Evolutionary conservation across 805 yeast species (phyloP).

Genomic region (Yarrowia deformans): DNA sequence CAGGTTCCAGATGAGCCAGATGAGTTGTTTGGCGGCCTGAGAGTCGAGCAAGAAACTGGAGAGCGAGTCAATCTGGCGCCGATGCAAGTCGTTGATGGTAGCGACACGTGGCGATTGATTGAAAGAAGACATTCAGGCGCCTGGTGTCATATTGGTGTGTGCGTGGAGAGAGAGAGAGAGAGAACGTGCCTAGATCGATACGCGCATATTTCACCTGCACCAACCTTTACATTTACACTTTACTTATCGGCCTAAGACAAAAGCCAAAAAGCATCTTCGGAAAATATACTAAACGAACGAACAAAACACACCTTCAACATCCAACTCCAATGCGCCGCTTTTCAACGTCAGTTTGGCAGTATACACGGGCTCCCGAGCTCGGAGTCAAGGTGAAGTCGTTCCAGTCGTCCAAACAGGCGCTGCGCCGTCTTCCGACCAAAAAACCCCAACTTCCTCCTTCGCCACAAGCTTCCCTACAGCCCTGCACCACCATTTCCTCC

Average conservation of each 20-base stretch:
- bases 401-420: slow-evolving; percentile 39
- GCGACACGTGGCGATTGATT: neutral
- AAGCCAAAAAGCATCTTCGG: neutral
- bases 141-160: too few relatives aligned
- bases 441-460: slow-evolving; percentile 1
- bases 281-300: too few relatives aligned
- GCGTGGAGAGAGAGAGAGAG: too few relatives aligned
- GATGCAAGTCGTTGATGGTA: neutral
- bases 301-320: neutral
- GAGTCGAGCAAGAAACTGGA: neutral
- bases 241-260: neutral
- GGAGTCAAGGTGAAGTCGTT: slow-evolving; percentile 25
- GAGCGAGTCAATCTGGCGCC: neutral
- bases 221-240: neutral
- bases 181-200: too few relatives aligned
- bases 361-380: slow-evolving; percentile 2
- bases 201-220: neutral
- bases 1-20: slow-evolving; percentile 3
- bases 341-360: slow-evolving; percentile 3
- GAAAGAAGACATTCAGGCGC: too few relatives aligned
- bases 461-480: slow-evolving; percentile 29
- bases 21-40: neutral
- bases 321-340: slow-evolving; percentile 4
- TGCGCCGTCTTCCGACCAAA: slow-evolving; percentile 22
- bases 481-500: slow-evolving; percentile 74